phyloP scores from a whole-genome alignment of 495 filamentous ascomycete species.

The Podospora sp. region DNA sequence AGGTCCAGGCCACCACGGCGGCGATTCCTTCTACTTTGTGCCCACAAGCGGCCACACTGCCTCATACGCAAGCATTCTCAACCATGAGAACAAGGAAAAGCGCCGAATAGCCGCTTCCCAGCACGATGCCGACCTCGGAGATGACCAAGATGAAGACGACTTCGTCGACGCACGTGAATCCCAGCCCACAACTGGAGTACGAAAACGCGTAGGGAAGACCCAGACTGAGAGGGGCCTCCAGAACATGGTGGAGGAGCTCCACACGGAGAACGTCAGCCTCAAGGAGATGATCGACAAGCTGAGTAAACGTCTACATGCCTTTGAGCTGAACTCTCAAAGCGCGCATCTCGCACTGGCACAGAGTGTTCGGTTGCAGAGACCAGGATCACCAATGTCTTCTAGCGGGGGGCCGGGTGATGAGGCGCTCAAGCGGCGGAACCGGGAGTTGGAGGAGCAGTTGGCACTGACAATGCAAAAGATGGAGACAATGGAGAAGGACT shows the following conservation, averaged over 20 bases:
- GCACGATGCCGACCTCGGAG: conserved; percentile 34
- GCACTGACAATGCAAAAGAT: conserved; percentile 53
- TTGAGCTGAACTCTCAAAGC: conserved; percentile 82
- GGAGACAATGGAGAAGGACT: conserved; percentile 61
- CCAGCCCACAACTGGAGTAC: conserved; percentile 36
- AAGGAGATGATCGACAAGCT: conserved; percentile 75
- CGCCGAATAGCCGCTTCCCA: conserved; percentile 48
- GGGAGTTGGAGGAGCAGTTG: conserved; percentile 63
- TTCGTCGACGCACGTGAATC: conserved; percentile 89
- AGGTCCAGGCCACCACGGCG: conserved; percentile 44
- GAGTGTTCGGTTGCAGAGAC: conserved; percentile 69
- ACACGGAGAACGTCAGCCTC: conserved; percentile 76
- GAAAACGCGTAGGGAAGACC: conserved; percentile 23
- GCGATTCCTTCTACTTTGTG: conserved; percentile 93
- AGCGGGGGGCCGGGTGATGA: conserved; percentile 36
- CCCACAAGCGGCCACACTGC: conserved; percentile 85
- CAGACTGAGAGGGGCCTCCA: conserved; percentile 41
- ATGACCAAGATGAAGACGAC: conserved; percentile 63
- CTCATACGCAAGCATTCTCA: conserved; percentile 85
- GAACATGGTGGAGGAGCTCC: conserved; percentile 77
- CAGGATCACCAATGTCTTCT: conserved; percentile 40
- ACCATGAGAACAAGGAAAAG: conserved; percentile 69
- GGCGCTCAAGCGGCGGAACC: conserved; percentile 45
- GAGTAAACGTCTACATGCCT: conserved; percentile 76
- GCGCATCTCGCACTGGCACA: conserved; percentile 79